Percentiles rank a stretch among this genome's conserved stretches.
These are phyloP conservation scores for Fraxinus nigra DNA, from an alignment of 305 asterid genomes.

Conservation along the genomic window DNA sequence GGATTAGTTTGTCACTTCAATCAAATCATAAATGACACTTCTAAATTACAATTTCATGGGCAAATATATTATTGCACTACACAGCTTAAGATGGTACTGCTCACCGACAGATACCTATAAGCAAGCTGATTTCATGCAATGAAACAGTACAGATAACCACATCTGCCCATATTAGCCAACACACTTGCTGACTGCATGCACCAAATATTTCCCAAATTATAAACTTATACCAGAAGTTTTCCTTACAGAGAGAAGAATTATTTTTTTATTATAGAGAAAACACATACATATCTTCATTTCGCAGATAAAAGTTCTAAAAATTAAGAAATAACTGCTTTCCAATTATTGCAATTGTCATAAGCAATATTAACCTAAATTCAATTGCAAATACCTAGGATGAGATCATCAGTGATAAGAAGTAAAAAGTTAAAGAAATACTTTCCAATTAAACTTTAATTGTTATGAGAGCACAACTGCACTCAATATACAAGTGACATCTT, in stretches of 20 bases:
- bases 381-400: neutral
- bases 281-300: neutral
- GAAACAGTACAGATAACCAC: neutral
- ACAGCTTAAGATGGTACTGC: neutral
- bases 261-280: neutral
- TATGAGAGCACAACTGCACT: neutral
- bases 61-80: neutral
- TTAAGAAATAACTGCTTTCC: neutral
- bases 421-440: neutral
- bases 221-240: neutral
- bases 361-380: neutral
- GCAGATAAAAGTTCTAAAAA: neutral
- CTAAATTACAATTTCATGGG: neutral
- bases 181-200: neutral
- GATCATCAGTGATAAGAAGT: neutral
- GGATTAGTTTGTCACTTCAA: neutral
- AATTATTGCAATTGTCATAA: neutral
- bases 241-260: neutral
- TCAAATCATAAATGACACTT: neutral
- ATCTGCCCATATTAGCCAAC: neutral
- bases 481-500: neutral
- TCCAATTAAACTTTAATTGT: neutral
- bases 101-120: neutral
- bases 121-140: neutral
- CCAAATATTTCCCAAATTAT: neutral